Conservation (phyloP, 768 basidiomycete genomes). For the Pleurotus salmoneostramineus region DNA sequence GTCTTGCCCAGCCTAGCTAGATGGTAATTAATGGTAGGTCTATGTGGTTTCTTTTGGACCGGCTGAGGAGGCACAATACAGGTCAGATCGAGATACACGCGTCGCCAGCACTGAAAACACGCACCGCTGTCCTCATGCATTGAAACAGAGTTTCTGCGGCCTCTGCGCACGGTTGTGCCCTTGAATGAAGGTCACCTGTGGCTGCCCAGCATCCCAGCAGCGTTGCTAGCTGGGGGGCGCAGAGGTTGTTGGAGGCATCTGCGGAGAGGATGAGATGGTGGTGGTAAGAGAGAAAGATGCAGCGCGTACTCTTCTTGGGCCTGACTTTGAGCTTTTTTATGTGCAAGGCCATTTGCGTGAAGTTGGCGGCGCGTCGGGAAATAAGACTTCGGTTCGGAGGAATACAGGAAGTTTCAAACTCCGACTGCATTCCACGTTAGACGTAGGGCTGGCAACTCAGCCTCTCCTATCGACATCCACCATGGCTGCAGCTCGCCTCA, state of each 20-base stretch:
- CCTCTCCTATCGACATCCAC: background rate
- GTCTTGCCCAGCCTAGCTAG: conserved; percentile 75
- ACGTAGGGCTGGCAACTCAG: background rate
- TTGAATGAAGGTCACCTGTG: conserved; percentile 53
- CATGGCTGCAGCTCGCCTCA: conserved; percentile 9
- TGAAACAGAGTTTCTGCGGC: conserved; percentile 60
- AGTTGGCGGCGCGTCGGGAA: background rate
- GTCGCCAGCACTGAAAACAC: conserved; percentile 22
- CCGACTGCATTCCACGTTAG: background rate
- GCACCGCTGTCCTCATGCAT: conserved; percentile 84
- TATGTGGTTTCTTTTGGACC: conserved; percentile 59
- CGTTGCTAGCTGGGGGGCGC: conserved; percentile 62
- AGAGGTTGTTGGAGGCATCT: conserved; percentile 51
- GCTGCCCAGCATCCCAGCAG: conserved; percentile 92
- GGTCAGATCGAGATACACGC: conserved; percentile 5
- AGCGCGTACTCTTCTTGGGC: conserved; percentile 60
- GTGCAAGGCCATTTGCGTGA: conserved; percentile 32
- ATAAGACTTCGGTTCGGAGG: background rate
- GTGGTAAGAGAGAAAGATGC: background rate
- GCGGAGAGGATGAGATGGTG: conserved; percentile 7
- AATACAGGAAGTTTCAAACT: background rate
- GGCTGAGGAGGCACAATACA: conserved; percentile 39
- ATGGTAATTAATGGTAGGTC: conserved; percentile 87
- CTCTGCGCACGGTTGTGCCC: conserved; percentile 46
- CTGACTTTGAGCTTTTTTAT: conserved; percentile 80